Percentiles rank a stretch among this genome's conserved stretches.
These are phyloP conservation scores for Pyricularia grisea DNA, from an alignment of 2,329 filamentous ascomycete genomes.

Conservation along the genomic window DNA sequence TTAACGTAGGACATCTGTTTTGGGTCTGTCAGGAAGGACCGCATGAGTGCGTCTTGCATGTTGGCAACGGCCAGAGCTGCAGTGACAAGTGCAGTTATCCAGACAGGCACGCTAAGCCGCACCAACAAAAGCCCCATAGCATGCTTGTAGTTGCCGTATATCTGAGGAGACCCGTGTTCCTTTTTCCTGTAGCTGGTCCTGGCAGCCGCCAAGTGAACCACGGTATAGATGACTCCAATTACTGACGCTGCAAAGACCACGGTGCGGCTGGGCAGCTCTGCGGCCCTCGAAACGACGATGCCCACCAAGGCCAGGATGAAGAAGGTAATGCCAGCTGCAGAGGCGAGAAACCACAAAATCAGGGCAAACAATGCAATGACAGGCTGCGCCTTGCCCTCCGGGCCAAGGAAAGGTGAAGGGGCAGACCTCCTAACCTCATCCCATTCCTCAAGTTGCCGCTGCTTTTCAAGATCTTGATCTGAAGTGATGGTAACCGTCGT, in stretches of 20 bases:
- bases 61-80: slow-evolving; percentile 18
- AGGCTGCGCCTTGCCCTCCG: slow-evolving; percentile 7
- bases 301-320: slow-evolving; percentile 17
- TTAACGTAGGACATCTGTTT: slow-evolving; percentile 19
- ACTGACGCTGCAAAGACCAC: slow-evolving; percentile 19
- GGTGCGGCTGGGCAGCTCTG: slow-evolving; percentile 18
- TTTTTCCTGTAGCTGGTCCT: slow-evolving; percentile 13
- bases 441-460: neutral
- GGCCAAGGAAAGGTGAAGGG: neutral
- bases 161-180: slow-evolving; percentile 15
- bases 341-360: slow-evolving; percentile 19
- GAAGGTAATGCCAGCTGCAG: slow-evolving; percentile 17
- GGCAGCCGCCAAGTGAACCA: slow-evolving; percentile 18
- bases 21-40: slow-evolving; percentile 10
- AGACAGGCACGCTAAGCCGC: slow-evolving; percentile 18
- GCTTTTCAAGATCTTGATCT: slow-evolving; percentile 1
- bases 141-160: slow-evolving; percentile 19
- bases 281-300: slow-evolving; percentile 11
- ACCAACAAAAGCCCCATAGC: slow-evolving; percentile 19
- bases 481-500: neutral
- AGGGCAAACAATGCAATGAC: slow-evolving; percentile 18
- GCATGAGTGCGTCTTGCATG: slow-evolving; percentile 5
- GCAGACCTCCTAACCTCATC: neutral
- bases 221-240: slow-evolving; percentile 17
- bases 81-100: slow-evolving; percentile 19